A percentile compares a stretch with the other conserved stretches of the same genome.
Evolutionary conservation across 2,329 filamentous ascomycete genomes (phyloP).

Genomic region (Fusarium irregulare): DNA sequence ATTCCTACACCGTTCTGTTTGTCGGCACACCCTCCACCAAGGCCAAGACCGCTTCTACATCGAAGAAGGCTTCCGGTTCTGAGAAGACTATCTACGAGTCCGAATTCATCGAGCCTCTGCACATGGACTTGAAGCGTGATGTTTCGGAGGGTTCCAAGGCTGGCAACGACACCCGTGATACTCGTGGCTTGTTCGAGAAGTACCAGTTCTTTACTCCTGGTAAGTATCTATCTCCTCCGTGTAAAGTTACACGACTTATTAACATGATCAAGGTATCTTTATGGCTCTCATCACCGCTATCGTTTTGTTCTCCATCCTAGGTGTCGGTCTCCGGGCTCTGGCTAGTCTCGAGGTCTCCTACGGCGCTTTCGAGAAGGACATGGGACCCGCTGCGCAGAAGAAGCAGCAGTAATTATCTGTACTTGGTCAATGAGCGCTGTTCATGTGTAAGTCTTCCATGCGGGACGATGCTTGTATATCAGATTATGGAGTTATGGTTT

Average conservation of each 20-base stretch:
- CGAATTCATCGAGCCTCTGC: constrained; percentile 70
- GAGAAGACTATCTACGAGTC: constrained; percentile 70
- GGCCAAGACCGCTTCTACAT: constrained; percentile 9
- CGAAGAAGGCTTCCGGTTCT: constrained; percentile 11
- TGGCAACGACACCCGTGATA: constrained; percentile 56
- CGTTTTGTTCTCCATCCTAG: constrained; percentile 80
- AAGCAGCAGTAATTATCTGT: constrained; percentile 61
- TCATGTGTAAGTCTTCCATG: constrained; percentile 16
- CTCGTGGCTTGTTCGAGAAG: constrained; percentile 80
- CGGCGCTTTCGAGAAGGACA: constrained; percentile 96
- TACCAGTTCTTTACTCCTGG: constrained; percentile 95
- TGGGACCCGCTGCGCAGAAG: constrained; percentile 88
- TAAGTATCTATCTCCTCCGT: constrained; percentile 51
- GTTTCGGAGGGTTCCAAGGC: constrained; percentile 49
- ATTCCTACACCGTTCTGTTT: constrained; percentile 80
- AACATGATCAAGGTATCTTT: constrained; percentile 76
- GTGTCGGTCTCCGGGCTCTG: constrained; percentile 80
- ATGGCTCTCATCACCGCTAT: constrained; percentile 81
- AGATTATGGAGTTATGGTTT: constrained; percentile 48
- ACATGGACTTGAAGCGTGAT: constrained; percentile 79
- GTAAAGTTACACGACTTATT: neutral
- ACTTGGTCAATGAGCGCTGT: constrained; percentile 22
- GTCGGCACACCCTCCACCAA: constrained; percentile 66
- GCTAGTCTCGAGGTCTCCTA: constrained; percentile 89
- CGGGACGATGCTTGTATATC: constrained; percentile 44